Base-by-base conservation (phyloP, 805 yeast species). In the Vanderwaltozyma yarrowii region DNA sequence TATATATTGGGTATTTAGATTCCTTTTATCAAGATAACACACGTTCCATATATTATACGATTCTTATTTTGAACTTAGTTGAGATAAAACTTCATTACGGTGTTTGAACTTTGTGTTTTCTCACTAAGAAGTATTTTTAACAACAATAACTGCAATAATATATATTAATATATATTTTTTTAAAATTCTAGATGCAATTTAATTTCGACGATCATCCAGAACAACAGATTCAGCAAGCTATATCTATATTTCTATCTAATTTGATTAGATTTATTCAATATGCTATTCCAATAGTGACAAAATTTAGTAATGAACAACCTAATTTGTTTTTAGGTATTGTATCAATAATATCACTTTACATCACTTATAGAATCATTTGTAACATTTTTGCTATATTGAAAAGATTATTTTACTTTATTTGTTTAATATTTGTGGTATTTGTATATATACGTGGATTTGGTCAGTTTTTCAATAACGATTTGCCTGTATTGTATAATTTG, bases 361-460 rank as follows among this genome's bases (percentile, higher is more conserved):
- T 56, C 8, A 31, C 50, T 1, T 54, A 58, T 46, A 55, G 56
- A 31, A 24, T 62, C 21, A 26, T 64, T 12, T 47, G 51, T 39
- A 64, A 61, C 40, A 45, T 61, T 5, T 42, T 49, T 25, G 50
- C 52, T 3, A 42, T 57, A 2, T 11, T 64, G 25, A 64, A 51
- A 40, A 44, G 52, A 21, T 13, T 50, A 1, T 16, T 56, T 0
- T 40, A 52, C n/a, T 14, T 56, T 1, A 13, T 39, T 1, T 12
- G 57, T 13, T 18, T 55, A 0, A 20, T 52, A 2, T 12, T 54
- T 0, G 46, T 37, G 4, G 32, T 51, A 6, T 52, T 61, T 46
- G 33, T 63, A 14, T 62, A 61, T 32, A n/a, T 54, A 15, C 50
- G 69, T 35, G 69, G 69, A 1, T 38, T 49, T 10, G 50, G 48